Evolutionary conservation across 768 basidiomycete genomes (phyloP), one percentile per base, ranked within the genome.

Genomic region (Pisolithus orientalis): DNA sequence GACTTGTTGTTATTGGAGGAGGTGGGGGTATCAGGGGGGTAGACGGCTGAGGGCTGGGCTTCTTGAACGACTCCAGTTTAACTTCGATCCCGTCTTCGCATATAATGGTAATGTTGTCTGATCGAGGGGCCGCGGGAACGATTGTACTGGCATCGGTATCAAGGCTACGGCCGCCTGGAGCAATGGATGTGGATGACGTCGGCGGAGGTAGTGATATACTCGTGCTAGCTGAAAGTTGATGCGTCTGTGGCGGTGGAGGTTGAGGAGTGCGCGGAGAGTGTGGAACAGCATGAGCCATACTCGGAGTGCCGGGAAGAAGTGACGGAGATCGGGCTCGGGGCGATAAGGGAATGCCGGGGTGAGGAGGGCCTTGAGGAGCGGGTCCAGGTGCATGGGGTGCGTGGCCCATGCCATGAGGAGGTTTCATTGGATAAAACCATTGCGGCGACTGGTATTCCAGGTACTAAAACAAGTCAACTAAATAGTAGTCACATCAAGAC

Each of bases 221-320:
- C 25, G 78, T 71, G 54, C 70, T 77, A 49, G 71, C 74, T 7
- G 84, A 72, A 25, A 71, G 68, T 31, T 73, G 69, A 42, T 72
- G 74, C 47, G 72, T 63, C 39, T 69, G 71, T 16, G 64, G 59
- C 58, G 74, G 67, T 38, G 77, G 70, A 0, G 78, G 79, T 29
- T 81, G 76, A 14, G 76, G 72, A 10, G 74, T 70, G 59, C 80
- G 78, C 6, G 61, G 57, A 5, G 72, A 61, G 44, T 70, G 63
- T 8, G 83, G 79, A 32, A 77, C 64, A 16, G 87, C 78, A 52
- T 84, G 86, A 3, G 80, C 50, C 51, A 79, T 71, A 1, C 83
- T 85, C n/a, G 88, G 85, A 1, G 87, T 89, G 29, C 79, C 80
- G 11, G 86, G 82, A 5, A 80, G 83, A 14, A 85, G 60, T 46